Base-by-base conservation (phyloP, 2,329 filamentous ascomycete genomes). In the Capronia coronata region DNA sequence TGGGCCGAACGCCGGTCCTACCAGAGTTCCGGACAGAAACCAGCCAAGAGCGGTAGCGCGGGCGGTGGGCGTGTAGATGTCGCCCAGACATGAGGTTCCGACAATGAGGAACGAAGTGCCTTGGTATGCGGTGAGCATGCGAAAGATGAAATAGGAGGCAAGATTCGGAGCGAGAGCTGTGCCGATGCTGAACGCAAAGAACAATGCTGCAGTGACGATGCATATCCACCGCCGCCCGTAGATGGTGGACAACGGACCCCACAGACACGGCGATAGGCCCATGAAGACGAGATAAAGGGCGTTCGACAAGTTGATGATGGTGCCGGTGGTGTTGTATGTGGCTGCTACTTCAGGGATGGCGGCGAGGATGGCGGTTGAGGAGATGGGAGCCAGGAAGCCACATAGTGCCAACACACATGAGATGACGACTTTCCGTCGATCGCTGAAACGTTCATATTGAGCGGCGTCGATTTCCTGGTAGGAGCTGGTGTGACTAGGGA, bases 281-380 rank as follows among this genome's bases (percentile, higher is more conserved):
- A 89, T 90, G 59, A 83, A 81, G 3, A 83, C 65, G 71, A 87
- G 76, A 59, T 87, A 87, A n/a, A 84, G 67, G 0, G 86, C 85
- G 67, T 90, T 91, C 62, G 78, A 83, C 38, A 85, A 67, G 62
- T 87, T 86, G 63, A 90, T 81, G 49, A 88, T 76, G 8, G 77
- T 77, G 3, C 82, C 83, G 0, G 78, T 84, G 0, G 83, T 87
- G 32, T 71, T 56, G 63, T 78, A 87, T 6, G 78, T 80, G 2
- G 63, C 64, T 1, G 84, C 84, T 3, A 91, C 81, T 64, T 91
- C 86, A 1, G 86, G 85, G 1, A 84, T 79, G 1, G 85, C 86
- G 1, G 84, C 76, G 10, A 91, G 67, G 7, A 90, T 79, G 1
- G 83, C 82, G 0, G 86, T 90, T 32, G 81, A 86, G 2, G 81